A percentile compares a stretch with the other conserved stretches of the same genome.
Evolutionary conservation across 2,329 filamentous ascomycete genomes (phyloP).

Genomic region (Claviceps lovelessii): DNA sequence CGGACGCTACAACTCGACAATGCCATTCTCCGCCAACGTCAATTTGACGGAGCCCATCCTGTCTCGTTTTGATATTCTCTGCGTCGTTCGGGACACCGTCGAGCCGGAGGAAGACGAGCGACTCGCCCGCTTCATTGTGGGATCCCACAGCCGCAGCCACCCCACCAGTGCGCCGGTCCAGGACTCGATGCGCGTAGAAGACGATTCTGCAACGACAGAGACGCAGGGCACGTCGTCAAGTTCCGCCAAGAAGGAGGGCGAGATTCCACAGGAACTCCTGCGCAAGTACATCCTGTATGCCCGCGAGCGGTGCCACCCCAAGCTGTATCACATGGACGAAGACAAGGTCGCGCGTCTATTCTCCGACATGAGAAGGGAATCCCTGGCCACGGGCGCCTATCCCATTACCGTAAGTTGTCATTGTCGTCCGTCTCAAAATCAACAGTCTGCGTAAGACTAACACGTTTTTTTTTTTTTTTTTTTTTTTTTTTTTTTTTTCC

Average conservation of each 20-base stretch:
- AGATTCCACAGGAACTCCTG: constrained; percentile 80
- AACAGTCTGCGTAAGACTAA: constrained; percentile 2
- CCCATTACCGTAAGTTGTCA: constrained; percentile 74
- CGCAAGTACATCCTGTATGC: constrained; percentile 96
- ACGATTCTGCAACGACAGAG: constrained; percentile 32
- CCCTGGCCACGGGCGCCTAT: constrained; percentile 84
- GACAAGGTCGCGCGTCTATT: constrained; percentile 92
- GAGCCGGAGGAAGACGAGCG: constrained; percentile 87
- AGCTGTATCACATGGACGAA: constrained; percentile 93
- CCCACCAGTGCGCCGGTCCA: constrained; percentile 37
- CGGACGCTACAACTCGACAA: constrained; percentile 89
- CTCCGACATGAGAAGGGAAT: constrained; percentile 90
- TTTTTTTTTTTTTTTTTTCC: background rate
- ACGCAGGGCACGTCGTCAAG: constrained; percentile 15
- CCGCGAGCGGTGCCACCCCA: constrained; percentile 74
- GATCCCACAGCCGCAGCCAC: constrained; percentile 84
- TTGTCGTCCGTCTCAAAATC: background rate
- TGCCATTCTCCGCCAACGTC: constrained; percentile 91
- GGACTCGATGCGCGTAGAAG: constrained; percentile 49
- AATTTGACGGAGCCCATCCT: constrained; percentile 94
- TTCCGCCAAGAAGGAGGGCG: constrained; percentile 35
- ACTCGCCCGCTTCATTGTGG: constrained; percentile 85
- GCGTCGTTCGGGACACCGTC: constrained; percentile 89
- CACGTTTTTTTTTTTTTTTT: background rate
- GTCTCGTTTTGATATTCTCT: constrained; percentile 95